These are phyloP conservation scores for Verticillium klebahnii DNA, from an alignment of 2,329 filamentous ascomycete species.

Conservation along the genomic window DNA sequence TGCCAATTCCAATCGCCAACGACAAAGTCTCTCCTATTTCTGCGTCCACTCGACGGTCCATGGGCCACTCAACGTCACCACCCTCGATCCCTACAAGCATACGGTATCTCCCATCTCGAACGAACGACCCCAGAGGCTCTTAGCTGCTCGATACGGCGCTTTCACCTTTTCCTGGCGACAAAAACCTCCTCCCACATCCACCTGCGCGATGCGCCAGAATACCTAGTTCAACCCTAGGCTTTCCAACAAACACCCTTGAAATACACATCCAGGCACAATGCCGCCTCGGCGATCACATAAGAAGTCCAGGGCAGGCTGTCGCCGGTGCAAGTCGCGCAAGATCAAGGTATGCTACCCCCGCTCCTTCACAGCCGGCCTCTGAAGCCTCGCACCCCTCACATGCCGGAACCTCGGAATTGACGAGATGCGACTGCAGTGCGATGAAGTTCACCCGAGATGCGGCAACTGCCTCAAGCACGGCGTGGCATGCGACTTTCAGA, in stretches of 20 bases:
- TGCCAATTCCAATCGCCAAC: background rate
- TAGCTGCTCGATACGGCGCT: background rate
- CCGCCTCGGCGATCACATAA: conserved; percentile 64
- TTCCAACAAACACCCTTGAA: background rate
- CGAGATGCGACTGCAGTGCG: conserved; percentile 40
- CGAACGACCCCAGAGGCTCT: background rate
- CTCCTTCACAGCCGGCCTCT: background rate
- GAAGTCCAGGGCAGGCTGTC: conserved; percentile 64
- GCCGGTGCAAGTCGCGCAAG: conserved; percentile 62
- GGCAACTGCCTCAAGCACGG: conserved; percentile 65
- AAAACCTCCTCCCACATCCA: background rate
- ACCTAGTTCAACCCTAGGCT: conserved; percentile 3
- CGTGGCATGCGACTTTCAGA: conserved; percentile 61
- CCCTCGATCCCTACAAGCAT: background rate
- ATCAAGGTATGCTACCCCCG: conserved; percentile 54
- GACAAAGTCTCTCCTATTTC: background rate
- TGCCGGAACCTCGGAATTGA: background rate
- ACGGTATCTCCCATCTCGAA: background rate
- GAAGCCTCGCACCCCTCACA: background rate
- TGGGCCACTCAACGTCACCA: background rate
- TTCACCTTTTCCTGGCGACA: background rate
- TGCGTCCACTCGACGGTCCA: background rate
- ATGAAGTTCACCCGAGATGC: conserved; percentile 61
- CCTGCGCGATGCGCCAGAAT: background rate
- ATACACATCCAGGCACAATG: conserved; percentile 35